A percentile compares a stretch with the other conserved stretches of the same genome.
Evolutionary conservation across 257 asterid species (phyloP).

Genomic region (Solanum rostratum): DNA sequence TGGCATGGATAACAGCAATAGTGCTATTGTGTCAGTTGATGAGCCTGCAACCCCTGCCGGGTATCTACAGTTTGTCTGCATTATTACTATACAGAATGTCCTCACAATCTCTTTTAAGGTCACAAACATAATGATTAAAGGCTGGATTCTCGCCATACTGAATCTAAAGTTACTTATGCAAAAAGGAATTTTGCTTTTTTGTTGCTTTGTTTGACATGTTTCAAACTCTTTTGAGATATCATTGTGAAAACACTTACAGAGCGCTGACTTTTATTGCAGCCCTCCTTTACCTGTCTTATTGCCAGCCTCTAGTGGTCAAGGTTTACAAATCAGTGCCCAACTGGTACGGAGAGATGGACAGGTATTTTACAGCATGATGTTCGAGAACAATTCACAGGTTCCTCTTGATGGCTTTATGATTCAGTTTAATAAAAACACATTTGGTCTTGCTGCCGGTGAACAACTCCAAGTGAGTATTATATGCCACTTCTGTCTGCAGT

Average conservation of each 20-base stretch:
- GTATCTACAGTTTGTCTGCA: conserved; percentile 25
- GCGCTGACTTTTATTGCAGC: conserved; percentile 36
- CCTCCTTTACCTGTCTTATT: conserved; percentile 73
- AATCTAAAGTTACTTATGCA: background rate
- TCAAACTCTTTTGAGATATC: conserved; percentile 2
- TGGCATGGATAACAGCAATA: conserved; percentile 65
- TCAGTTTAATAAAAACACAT: conserved; percentile 95
- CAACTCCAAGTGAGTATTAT: conserved; percentile 66
- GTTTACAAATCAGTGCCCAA: conserved; percentile 94
- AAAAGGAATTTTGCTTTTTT: background rate
- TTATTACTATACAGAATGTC: background rate
- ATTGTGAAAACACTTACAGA: background rate
- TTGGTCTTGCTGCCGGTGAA: conserved; percentile 89
- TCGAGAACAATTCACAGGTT: conserved; percentile 69
- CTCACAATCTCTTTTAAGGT: background rate
- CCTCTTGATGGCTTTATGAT: conserved; percentile 97
- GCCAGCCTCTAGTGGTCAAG: conserved; percentile 79
- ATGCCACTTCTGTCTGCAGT: background rate
- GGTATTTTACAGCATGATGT: conserved; percentile 83
- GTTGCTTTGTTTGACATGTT: background rate
- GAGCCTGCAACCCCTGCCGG: conserved; percentile 46
- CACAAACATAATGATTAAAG: background rate
- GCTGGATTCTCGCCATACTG: background rate
- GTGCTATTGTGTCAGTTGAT: conserved; percentile 62
- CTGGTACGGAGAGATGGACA: conserved; percentile 76